Conservation (phyloP, 306 rosid species). For the Notholithocarpus densiflorus region DNA sequence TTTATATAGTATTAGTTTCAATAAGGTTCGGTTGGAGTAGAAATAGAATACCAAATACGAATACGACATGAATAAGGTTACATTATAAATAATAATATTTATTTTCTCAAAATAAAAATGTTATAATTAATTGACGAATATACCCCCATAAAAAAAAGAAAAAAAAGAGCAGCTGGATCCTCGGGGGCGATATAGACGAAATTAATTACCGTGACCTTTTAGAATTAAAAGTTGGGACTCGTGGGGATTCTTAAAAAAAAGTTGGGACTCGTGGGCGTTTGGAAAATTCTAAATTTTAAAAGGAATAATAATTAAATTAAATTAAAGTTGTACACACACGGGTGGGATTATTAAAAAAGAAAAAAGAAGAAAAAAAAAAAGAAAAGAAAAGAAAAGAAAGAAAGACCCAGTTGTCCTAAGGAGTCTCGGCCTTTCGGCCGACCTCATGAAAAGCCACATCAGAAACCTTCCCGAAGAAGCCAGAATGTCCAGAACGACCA, state of each 20-base stretch:
- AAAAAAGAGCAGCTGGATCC: not conserved
- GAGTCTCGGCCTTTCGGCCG: not conserved
- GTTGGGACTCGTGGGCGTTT: not conserved
- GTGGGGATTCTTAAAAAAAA: too few relatives aligned
- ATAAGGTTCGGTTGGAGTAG: too few relatives aligned
- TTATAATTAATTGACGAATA: not conserved
- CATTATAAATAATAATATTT: too few relatives aligned
- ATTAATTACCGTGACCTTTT: not conserved
- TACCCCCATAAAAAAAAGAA: too few relatives aligned
- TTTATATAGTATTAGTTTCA: too few relatives aligned
- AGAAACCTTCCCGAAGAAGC: not conserved
- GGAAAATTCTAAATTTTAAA: not conserved
- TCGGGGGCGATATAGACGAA: not conserved
- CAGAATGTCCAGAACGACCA: not conserved
- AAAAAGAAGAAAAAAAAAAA: not conserved
- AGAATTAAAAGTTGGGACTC: not conserved
- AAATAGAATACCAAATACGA: too few relatives aligned
- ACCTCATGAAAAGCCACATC: not conserved
- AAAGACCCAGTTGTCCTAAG: not conserved
- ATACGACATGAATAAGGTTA: too few relatives aligned
- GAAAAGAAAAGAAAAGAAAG: not conserved
- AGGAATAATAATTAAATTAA: not conserved
- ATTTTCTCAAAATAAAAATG: too few relatives aligned
- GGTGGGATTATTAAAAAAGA: not conserved
- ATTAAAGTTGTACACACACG: not conserved